Conservation (phyloP, 2,329 filamentous ascomycete species). For the Penicillium sp. region DNA sequence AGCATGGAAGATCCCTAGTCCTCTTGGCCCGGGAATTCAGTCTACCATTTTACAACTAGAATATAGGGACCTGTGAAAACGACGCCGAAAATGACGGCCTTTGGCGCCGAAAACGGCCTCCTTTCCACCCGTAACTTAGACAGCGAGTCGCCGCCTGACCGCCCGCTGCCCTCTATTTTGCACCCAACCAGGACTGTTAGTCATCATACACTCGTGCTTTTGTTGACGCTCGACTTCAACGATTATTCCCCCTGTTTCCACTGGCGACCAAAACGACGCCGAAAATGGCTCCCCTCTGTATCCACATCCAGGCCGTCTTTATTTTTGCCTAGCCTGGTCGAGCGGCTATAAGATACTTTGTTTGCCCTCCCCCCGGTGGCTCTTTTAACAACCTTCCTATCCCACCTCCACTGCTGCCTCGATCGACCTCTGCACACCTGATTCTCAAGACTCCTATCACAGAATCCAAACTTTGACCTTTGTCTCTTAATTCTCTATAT, state of each 20-base stretch:
- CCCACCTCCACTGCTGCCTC: neutral
- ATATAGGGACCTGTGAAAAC: slow-evolving; percentile 21
- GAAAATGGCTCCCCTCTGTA: slow-evolving; percentile 21
- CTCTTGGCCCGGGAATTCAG: no score
- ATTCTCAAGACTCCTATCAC: neutral
- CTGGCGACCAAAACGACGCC: slow-evolving; percentile 13
- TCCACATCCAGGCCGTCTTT: neutral
- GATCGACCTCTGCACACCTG: slow-evolving; percentile 2
- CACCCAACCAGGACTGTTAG: slow-evolving; percentile 15
- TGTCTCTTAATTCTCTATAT: slow-evolving; percentile 10
- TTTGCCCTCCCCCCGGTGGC: slow-evolving; percentile 1
- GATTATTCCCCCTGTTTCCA: slow-evolving; percentile 14
- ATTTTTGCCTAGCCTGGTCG: slow-evolving; percentile 1
- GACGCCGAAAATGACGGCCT: slow-evolving; percentile 22
- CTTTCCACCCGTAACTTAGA: slow-evolving; percentile 22
- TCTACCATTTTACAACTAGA: slow-evolving; percentile 18
- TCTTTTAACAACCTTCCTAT: slow-evolving; percentile 1
- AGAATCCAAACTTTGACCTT: slow-evolving; percentile 8
- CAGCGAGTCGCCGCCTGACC: slow-evolving; percentile 13
- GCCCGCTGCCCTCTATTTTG: slow-evolving; percentile 16
- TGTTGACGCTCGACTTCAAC: slow-evolving; percentile 10
- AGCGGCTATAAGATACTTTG: slow-evolving; percentile 16
- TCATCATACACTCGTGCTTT: slow-evolving; percentile 6
- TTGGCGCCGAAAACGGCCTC: slow-evolving; percentile 18
- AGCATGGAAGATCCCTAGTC: no score